Conservation (phyloP, 208 protist genomes). For the Phytomonas sp. region DNA sequence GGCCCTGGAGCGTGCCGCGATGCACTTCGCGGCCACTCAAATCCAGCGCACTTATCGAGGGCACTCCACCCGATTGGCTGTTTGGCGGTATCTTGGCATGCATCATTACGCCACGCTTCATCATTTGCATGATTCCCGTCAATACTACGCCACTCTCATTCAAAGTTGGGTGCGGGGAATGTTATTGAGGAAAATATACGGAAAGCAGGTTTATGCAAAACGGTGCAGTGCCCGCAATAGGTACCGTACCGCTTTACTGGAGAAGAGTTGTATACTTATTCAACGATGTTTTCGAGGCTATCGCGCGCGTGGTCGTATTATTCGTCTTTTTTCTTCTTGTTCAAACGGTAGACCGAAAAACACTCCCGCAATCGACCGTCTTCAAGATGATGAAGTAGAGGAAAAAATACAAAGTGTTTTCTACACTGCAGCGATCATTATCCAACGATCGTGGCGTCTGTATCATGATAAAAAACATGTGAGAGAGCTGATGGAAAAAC, state of each 20-base stretch:
- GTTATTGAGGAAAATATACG: conserved; percentile 43
- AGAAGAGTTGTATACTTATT: conserved; percentile 38
- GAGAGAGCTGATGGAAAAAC: background rate
- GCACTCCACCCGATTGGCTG: conserved; percentile 32
- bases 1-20: conserved; percentile 9
- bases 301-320: conserved; percentile 13
- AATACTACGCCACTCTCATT: conserved; percentile 72
- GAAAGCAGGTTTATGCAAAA: conserved; percentile 29
- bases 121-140: conserved; percentile 46
- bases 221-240: conserved; percentile 63
- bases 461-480: background rate
- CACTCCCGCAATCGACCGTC: background rate
- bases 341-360: conserved; percentile 6
- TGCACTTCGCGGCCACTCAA: conserved; percentile 43
- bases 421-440: background rate
- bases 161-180: conserved; percentile 64
- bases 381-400: background rate
- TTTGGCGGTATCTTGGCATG: conserved; percentile 29
- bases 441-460: background rate
- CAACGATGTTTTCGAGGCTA: conserved; percentile 53
- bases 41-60: conserved; percentile 71
- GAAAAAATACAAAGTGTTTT: background rate
- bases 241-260: conserved; percentile 38
- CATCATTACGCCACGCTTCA: conserved; percentile 39
- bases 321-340: conserved; percentile 4